A percentile compares a stretch with the other conserved stretches of the same genome.
Evolutionary conservation across 2,329 filamentous ascomycete genomes (phyloP).

Genomic region (Chrysosphaeria jannelii): DNA sequence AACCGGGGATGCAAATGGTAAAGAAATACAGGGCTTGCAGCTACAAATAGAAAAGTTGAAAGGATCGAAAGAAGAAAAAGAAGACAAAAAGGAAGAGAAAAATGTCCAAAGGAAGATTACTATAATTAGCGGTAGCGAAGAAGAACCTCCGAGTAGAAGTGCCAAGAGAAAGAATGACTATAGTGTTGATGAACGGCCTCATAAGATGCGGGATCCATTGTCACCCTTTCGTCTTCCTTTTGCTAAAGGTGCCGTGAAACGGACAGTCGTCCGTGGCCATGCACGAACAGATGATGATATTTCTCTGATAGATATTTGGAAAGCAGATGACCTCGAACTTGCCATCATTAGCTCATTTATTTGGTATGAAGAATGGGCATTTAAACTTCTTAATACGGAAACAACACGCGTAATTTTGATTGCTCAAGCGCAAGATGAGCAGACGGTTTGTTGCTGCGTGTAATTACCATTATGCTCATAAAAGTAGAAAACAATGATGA

Average conservation of each 20-base stretch:
- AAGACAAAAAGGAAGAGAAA: too few species aligned
- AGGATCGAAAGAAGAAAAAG: too few species aligned
- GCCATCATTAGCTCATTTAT: slow-evolving; percentile 69
- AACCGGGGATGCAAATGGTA: too few species aligned
- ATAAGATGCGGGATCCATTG: too few species aligned
- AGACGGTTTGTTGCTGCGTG: not conserved
- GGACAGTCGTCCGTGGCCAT: slow-evolving; percentile 43
- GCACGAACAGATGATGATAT: slow-evolving; percentile 38
- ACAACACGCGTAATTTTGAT: slow-evolving; percentile 32
- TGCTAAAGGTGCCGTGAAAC: slow-evolving; percentile 38
- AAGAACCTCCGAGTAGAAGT: too few species aligned
- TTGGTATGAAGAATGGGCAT: slow-evolving; percentile 56
- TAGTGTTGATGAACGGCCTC: too few species aligned
- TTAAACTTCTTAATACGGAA: slow-evolving; percentile 33
- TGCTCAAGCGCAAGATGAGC: slow-evolving; percentile 20
- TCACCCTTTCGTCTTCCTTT: slow-evolving; percentile 11
- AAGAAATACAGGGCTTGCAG: too few species aligned
- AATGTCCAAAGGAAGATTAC: too few species aligned
- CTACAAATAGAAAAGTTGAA: too few species aligned
- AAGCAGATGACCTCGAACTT: slow-evolving; percentile 37
- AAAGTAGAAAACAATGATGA: slow-evolving; percentile 18
- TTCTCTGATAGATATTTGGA: slow-evolving; percentile 62
- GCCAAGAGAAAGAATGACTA: too few species aligned
- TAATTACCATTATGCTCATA: not conserved
- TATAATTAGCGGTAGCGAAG: too few species aligned